A percentile compares a stretch with the other conserved stretches of the same genome.
These are phyloP conservation scores for Decorospora gaudefroyi DNA, from an alignment of 2,329 filamentous ascomycete species.

Conservation along the genomic window DNA sequence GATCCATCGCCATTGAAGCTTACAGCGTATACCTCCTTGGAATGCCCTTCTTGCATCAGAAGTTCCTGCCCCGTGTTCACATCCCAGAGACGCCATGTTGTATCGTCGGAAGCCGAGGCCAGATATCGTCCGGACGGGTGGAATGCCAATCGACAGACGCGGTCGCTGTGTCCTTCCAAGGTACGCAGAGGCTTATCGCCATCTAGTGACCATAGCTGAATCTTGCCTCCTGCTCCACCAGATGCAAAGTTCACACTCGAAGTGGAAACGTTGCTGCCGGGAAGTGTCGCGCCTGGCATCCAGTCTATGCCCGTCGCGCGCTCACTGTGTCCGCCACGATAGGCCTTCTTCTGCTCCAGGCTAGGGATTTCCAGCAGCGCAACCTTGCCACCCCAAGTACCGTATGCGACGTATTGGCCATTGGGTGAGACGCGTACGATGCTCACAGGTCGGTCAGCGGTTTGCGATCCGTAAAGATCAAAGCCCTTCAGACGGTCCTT, in stretches of 20 bases:
- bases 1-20: constrained; percentile 91
- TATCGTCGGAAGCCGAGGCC: constrained; percentile 92
- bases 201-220: constrained; percentile 88
- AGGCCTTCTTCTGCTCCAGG: constrained; percentile 72
- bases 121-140: constrained; percentile 89
- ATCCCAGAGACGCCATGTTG: constrained; percentile 96
- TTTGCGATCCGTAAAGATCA: constrained; percentile 91
- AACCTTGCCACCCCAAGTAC: constrained; percentile 90
- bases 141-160: constrained; percentile 91
- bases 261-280: constrained; percentile 70
- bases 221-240: constrained; percentile 82
- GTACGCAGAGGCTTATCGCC: constrained; percentile 84
- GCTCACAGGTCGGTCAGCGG: constrained; percentile 86
- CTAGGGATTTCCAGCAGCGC: constrained; percentile 83
- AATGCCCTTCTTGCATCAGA: constrained; percentile 90
- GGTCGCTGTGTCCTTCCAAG: constrained; percentile 78
- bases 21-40: constrained; percentile 86
- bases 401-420: constrained; percentile 80
- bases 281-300: constrained; percentile 80
- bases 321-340: constrained; percentile 81
- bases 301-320: constrained; percentile 89
- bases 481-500: constrained; percentile 82
- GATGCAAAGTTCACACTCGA: constrained; percentile 83
- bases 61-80: constrained; percentile 83
- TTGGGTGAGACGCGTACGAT: constrained; percentile 90